Evolutionary conservation across 225 moss, liverwort and hornwort genomes (phyloP).

Genomic region (Bryum argenteum): DNA sequence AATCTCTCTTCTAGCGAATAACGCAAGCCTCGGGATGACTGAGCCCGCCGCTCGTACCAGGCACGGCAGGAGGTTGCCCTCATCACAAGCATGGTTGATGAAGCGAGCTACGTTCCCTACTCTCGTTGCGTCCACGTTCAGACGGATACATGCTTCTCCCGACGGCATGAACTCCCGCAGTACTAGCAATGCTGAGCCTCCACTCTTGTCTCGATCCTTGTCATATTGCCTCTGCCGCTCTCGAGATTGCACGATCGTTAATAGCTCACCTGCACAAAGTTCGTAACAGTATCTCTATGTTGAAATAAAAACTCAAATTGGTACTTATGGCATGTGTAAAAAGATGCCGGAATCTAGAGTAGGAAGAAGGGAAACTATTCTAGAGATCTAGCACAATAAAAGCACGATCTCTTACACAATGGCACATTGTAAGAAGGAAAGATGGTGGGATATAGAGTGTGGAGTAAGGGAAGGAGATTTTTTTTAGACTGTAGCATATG

Average conservation of each 20-base stretch:
- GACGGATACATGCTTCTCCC: slow-evolving; percentile 60
- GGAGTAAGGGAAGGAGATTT: too few relatives aligned
- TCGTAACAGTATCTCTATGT: too few relatives aligned
- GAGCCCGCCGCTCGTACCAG: slow-evolving; percentile 73
- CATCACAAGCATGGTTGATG: slow-evolving; percentile 92
- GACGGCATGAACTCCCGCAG: slow-evolving; percentile 83
- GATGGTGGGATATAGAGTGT: too few relatives aligned
- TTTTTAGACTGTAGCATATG: too few relatives aligned
- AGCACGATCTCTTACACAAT: too few relatives aligned
- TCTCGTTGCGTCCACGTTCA: slow-evolving; percentile 84
- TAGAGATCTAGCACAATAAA: too few relatives aligned
- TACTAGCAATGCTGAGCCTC: slow-evolving; percentile 78
- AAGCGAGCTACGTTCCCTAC: slow-evolving; percentile 89
- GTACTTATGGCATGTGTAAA: too few relatives aligned
- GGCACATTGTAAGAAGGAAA: too few relatives aligned
- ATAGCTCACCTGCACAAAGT: slow-evolving; percentile 62
- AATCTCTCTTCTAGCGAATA: slow-evolving; percentile 68
- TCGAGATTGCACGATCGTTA: slow-evolving; percentile 65
- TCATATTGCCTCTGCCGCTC: slow-evolving; percentile 66
- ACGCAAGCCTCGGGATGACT: slow-evolving; percentile 72
- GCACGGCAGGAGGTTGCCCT: slow-evolving; percentile 82
- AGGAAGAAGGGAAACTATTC: too few relatives aligned
- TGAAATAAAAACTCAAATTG: too few relatives aligned
- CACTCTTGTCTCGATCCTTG: slow-evolving; percentile 24
- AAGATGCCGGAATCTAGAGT: too few relatives aligned